Evolutionary conservation across 2,329 filamentous ascomycete genomes (phyloP).

Genomic region (Raffaelea ambrosiae): DNA sequence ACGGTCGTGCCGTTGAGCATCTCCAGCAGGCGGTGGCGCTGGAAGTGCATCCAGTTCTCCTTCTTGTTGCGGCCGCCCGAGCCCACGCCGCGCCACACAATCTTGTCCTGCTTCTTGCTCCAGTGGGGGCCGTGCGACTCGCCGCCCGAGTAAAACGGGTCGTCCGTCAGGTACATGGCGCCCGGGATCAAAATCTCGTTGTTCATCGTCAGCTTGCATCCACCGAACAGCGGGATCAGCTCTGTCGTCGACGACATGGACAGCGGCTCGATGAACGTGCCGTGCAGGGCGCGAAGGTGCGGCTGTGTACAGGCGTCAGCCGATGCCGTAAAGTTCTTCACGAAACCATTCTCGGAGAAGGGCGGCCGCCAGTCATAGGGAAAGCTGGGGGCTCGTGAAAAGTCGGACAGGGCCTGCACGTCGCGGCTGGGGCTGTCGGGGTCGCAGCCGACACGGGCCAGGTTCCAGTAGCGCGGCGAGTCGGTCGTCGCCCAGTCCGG

Average conservation of each 20-base stretch:
- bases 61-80: slow-evolving; percentile 46
- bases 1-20: slow-evolving; percentile 60
- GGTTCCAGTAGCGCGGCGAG: slow-evolving; percentile 47
- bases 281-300: slow-evolving; percentile 35
- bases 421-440: slow-evolving; percentile 41
- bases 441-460: slow-evolving; percentile 47
- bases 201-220: slow-evolving; percentile 50
- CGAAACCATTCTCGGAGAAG: slow-evolving; percentile 32
- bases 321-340: slow-evolving; percentile 47
- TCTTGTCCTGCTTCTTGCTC: slow-evolving; percentile 44
- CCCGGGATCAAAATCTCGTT: slow-evolving; percentile 55
- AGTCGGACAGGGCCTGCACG: slow-evolving; percentile 26
- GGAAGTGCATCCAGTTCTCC: slow-evolving; percentile 60
- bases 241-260: slow-evolving; percentile 39
- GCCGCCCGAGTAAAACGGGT: slow-evolving; percentile 51
- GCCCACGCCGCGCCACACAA: slow-evolving; percentile 58
- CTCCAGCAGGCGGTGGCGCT: slow-evolving; percentile 61
- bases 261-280: slow-evolving; percentile 43
- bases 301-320: slow-evolving; percentile 48
- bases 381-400: slow-evolving; percentile 17
- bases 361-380: slow-evolving; percentile 13
- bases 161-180: slow-evolving; percentile 52
- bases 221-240: slow-evolving; percentile 49
- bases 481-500: slow-evolving; percentile 38
- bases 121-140: slow-evolving; percentile 46